A percentile compares a stretch with the other conserved stretches of the same genome.
These are phyloP conservation scores for Echeveria elegans DNA, from an alignment of 164 flowering plant species.

Conservation along the genomic window DNA sequence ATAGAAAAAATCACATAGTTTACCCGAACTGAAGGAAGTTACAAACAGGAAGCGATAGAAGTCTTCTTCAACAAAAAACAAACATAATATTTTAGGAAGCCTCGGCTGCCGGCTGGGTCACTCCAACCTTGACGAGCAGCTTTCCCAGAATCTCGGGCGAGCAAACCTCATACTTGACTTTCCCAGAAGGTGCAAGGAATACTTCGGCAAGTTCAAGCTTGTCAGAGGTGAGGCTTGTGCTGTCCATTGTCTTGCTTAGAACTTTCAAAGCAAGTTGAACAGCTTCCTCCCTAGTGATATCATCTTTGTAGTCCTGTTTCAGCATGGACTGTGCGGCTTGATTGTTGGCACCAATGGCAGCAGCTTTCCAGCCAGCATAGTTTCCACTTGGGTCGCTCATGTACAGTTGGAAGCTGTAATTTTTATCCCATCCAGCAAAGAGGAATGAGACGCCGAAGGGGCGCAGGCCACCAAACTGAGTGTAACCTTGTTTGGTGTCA, in stretches of 20 bases:
- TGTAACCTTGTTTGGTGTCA: constrained; percentile 64
- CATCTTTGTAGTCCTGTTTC: constrained; percentile 54
- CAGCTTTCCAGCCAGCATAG: constrained; percentile 64
- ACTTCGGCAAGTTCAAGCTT: constrained; percentile 56
- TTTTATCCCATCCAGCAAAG: constrained; percentile 66
- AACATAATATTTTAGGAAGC: constrained; percentile 10
- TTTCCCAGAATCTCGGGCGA: constrained; percentile 36
- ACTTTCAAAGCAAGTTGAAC: constrained; percentile 50
- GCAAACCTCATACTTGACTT: constrained; percentile 51
- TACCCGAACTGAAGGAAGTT: not conserved
- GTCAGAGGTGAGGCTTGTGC: constrained; percentile 55
- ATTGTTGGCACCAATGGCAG: constrained; percentile 53
- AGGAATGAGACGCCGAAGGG: constrained; percentile 59
- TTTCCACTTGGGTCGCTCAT: constrained; percentile 69
- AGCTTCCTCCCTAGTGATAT: constrained; percentile 39
- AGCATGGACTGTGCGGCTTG: constrained; percentile 56
- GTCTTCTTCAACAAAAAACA: not conserved
- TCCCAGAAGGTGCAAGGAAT: constrained; percentile 31
- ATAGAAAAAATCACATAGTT: not conserved
- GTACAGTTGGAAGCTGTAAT: constrained; percentile 51
- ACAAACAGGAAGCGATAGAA: not conserved
- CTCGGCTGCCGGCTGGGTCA: constrained; percentile 42
- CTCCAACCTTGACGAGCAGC: constrained; percentile 40
- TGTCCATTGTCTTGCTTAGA: constrained; percentile 65
- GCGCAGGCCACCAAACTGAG: constrained; percentile 62